Evolutionary conservation across 176 grass and related monocot species (phyloP), one percentile per base, ranked within the genome.

Genomic region (Aegilops bicornis): DNA sequence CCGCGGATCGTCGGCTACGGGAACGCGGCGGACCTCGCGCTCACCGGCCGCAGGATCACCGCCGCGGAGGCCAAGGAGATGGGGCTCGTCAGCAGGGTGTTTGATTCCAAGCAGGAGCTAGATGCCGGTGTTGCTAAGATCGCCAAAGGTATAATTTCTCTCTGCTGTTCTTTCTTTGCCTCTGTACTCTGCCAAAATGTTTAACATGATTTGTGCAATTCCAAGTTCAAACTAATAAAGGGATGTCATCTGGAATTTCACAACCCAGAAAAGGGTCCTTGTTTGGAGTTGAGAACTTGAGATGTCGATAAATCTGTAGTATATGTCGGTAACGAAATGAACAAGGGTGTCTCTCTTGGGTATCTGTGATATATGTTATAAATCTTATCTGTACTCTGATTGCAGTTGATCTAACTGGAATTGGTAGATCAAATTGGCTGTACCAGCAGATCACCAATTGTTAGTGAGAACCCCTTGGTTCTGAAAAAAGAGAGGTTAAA

Each of bases 51-150:
- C 13, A 91, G 35, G 79, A 84, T 98, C 39, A 84, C 88, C 7
- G 90, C 96, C n/a, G 24, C 45, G 63, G 96, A 98, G 69, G 96
- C 96, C 27, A 94, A 94, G 86, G 82, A 89, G 79, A 95, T 96
- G 91, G 93, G 91, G 5, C 79, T 94, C 0, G 90, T 98, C 52
- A 92, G 82, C 47, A 85, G 84, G 61, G 93, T 98, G 31, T 94
- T 98, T 70, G 64, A 92, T 64, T 89, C 96, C 23, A 84, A 82
- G 69, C 69, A 86, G 60, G 89, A 92, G 5, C 70, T 98, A 77
- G 91, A 87, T 77, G 88, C 87, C 0, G 91, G 90, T 4, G 86
- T 92, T 37, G 67, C 90, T 30, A 76, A 84, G 30, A 83, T 95
- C 1, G 91, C 93, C 14, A 82, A 73, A 83, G 93, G 95, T 95